Evolutionary conservation across 768 basidiomycete species (phyloP), one percentile per base, ranked within the genome.

Genomic region (Cystobasidium ongulense): DNA sequence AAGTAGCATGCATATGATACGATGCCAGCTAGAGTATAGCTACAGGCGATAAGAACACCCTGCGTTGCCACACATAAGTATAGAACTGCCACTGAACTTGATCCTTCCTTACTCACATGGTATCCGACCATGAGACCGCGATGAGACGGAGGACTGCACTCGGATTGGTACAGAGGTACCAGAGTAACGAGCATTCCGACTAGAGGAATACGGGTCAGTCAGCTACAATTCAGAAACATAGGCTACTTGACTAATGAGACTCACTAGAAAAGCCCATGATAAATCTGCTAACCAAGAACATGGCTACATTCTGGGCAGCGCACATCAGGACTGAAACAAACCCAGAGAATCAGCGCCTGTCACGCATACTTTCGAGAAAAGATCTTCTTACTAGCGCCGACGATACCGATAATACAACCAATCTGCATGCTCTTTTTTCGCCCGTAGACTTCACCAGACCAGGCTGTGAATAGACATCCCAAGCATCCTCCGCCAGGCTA

Each of bases 391-490:
- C 52, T 54, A 23, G 52, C 52, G 7, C 52, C 52, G 10, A 54
- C 52, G n/a, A 54, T 54, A n/a, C 52, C 52, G n/a, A 54, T 54
- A 54, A 54, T n/a, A n/a, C 52, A 54, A 10, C n/a, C 52, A 54
- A 54, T 54, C 27, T 54, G 52, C 52, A 54, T 54, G 52, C 52
- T 54, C 27, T 29, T n/a, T 29, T 54, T 54, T n/a, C 52, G 52
- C 7, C 52, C 52, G n/a, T 8, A 54, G 27, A 54, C 52, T 54
- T 54, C 52, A 23, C 52, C 52, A 8, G 52, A 54, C 52, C 52
- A 54, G 10, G 52, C 52, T 54, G 52, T 54, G 27, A 54, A 54
- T 5, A 54, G 52, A n/a, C 52, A 54, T n/a, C 52, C 52, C 8
- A 54, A 54, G 52, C 52, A 54, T 7, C 52, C 52, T 23, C 52